These are phyloP conservation scores for Paramecium caudatum DNA, from an alignment of 73 alveolate genomes.

Conservation along the genomic window DNA sequence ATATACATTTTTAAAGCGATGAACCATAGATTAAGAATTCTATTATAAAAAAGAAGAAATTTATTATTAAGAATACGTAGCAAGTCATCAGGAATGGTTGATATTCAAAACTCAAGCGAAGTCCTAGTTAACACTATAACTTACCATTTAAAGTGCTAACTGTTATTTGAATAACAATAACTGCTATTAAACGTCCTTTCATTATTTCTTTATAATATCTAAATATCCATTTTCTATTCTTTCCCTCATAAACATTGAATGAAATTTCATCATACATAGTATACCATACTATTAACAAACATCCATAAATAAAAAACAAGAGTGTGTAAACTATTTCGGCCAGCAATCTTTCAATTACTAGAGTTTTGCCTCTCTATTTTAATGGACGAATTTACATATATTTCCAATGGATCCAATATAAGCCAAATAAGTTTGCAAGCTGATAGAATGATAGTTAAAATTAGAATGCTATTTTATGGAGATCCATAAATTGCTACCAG, in stretches of 20 bases:
- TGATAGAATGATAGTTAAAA: not conserved
- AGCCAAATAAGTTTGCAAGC: not conserved
- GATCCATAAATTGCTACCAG: not conserved
- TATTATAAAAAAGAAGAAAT: slow-evolving; percentile 2
- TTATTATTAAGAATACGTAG: not conserved
- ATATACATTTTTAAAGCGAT: not conserved
- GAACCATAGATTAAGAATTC: not conserved
- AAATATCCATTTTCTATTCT: slow-evolving; percentile 16
- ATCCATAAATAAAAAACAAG: slow-evolving; percentile 33
- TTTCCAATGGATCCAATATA: slow-evolving; percentile 39
- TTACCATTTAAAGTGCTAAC: slow-evolving; percentile 55
- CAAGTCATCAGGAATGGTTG: not conserved
- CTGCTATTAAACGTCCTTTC: not conserved
- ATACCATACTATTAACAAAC: slow-evolving; percentile 54
- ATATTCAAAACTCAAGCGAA: not conserved
- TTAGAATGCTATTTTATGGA: slow-evolving; percentile 18
- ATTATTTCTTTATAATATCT: slow-evolving; percentile 22
- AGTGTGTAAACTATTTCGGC: slow-evolving; percentile 47
- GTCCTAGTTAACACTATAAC: not conserved
- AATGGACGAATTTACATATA: not conserved
- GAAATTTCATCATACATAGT: slow-evolving; percentile 67
- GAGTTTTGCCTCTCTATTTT: slow-evolving; percentile 3
- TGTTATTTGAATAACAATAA: not conserved
- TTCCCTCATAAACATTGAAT: slow-evolving; percentile 10
- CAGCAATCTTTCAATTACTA: slow-evolving; percentile 14